Conservation (phyloP, 192 early-diverging fungal genomes). For the Mortierella alpina region DNA sequence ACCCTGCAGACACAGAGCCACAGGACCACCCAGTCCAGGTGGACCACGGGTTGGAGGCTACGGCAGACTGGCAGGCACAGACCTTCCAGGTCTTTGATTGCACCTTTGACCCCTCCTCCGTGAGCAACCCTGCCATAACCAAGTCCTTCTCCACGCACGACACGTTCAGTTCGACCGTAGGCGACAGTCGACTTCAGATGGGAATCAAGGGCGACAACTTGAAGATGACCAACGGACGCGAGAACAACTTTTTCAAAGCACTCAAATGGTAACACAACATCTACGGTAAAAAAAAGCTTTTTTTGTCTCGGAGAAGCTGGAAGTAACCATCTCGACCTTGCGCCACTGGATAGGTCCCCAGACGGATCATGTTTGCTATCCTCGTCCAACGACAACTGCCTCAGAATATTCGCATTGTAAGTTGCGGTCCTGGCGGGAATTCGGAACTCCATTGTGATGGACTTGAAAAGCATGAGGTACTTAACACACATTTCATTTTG, state of each 20-base stretch:
- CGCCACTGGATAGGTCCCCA: constrained; percentile 65
- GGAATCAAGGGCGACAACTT: constrained; percentile 21
- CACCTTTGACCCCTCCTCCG: constrained; percentile 2
- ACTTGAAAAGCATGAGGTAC: not conserved
- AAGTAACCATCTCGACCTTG: not conserved
- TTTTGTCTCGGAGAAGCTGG: not conserved
- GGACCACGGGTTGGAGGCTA: not conserved
- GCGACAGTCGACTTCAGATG: constrained; percentile 24
- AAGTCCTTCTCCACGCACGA: constrained; percentile 20
- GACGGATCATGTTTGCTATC: constrained; percentile 73
- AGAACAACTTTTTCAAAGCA: constrained; percentile 71
- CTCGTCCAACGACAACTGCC: constrained; percentile 69
- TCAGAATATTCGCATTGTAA: constrained; percentile 68
- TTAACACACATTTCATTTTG: constrained; percentile 9
- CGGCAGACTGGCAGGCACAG: constrained; percentile 19
- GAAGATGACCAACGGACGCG: constrained; percentile 49
- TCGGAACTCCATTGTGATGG: not conserved
- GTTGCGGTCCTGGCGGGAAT: not conserved
- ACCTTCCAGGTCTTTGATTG: constrained; percentile 38
- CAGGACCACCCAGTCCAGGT: not conserved
- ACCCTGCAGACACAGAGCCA: not conserved
- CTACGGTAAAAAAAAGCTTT: not conserved
- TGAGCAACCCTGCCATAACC: constrained; percentile 1
- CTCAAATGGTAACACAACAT: constrained; percentile 62
- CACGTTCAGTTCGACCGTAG: constrained; percentile 42